Conservation (phyloP, 768 basidiomycete genomes). For the Mycena capillaripes region DNA sequence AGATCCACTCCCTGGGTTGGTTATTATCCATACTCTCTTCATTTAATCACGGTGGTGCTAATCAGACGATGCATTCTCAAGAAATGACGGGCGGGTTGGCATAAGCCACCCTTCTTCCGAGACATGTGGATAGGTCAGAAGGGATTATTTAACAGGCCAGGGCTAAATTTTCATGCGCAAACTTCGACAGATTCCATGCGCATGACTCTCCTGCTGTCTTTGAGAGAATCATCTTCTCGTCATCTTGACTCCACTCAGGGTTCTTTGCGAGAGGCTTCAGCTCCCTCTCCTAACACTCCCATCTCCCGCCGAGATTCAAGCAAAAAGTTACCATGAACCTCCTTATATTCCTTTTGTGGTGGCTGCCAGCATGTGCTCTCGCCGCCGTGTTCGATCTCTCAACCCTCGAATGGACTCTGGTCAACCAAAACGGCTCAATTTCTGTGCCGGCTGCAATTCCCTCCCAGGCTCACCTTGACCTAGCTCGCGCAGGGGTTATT, state of each 20-base stretch:
- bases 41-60: too few species aligned
- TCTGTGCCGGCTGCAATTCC: conserved; percentile 65
- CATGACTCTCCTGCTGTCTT: too few species aligned
- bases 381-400: conserved; percentile 58
- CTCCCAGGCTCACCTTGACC: conserved; percentile 69
- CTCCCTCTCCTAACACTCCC: neutral
- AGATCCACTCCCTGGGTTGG: too few species aligned
- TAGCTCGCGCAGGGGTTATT: conserved; percentile 65
- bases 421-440: conserved; percentile 67
- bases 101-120: too few species aligned
- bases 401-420: conserved; percentile 64
- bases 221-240: neutral
- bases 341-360: neutral
- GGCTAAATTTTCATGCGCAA: neutral
- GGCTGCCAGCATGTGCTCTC: neutral
- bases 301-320: neutral
- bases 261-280: neutral
- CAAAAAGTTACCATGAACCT: neutral
- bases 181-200: neutral
- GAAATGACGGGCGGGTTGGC: too few species aligned
- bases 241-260: neutral
- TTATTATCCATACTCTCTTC: too few species aligned
- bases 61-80: too few species aligned
- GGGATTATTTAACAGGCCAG: neutral
- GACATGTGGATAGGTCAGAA: neutral